These are phyloP conservation scores for Tuber magnatum DNA, from an alignment of 495 filamentous ascomycete species.

Conservation along the genomic window DNA sequence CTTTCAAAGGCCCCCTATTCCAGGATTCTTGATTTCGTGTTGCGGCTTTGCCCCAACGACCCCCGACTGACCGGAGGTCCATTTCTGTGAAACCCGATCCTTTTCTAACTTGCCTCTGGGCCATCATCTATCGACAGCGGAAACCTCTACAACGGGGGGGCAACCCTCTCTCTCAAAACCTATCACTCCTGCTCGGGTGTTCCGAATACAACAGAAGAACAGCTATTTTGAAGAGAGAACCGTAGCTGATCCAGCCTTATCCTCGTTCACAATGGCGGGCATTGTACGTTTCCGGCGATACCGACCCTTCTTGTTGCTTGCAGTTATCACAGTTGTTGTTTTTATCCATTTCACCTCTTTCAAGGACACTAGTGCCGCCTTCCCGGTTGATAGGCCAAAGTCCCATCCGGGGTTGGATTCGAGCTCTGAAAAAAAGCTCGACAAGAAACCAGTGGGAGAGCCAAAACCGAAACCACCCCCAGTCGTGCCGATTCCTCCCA, in stretches of 20 bases:
- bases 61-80: neutral
- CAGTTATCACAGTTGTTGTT: conserved; percentile 26
- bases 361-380: conserved; percentile 21
- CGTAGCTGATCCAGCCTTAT: neutral
- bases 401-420: conserved; percentile 16
- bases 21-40: neutral
- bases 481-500: conserved; percentile 17
- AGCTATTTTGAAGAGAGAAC: neutral
- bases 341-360: conserved; percentile 33
- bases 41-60: neutral
- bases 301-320: conserved; percentile 30
- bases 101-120: neutral
- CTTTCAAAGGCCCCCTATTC: neutral
- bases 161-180: neutral
- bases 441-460: conserved; percentile 15
- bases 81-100: neutral
- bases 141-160: conserved; percentile 3
- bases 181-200: neutral
- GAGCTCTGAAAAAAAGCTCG: conserved; percentile 9
- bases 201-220: neutral
- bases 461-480: conserved; percentile 25
- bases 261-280: conserved; percentile 23
- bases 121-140: neutral
- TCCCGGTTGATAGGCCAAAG: conserved; percentile 24
- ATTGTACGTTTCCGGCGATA: conserved; percentile 33